Evolutionary conservation across 2,329 filamentous ascomycete genomes (phyloP).

Genomic region (Chaetomiaceae sp.): DNA sequence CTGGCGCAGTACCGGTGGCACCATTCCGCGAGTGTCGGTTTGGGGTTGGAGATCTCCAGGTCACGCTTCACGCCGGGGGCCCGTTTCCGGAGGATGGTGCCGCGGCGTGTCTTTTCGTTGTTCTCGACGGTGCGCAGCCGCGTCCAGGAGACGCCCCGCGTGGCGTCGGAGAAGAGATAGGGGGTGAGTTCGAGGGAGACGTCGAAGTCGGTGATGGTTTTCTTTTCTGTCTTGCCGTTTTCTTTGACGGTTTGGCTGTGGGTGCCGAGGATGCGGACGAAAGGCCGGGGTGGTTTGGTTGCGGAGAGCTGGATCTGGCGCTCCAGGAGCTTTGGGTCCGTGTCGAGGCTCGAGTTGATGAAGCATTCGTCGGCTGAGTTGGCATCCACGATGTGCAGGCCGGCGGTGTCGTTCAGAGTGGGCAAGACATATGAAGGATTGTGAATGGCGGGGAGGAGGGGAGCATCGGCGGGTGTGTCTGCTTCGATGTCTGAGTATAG

Average conservation of each 20-base stretch:
- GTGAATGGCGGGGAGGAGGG: conserved; percentile 27
- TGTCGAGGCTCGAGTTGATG: conserved; percentile 43
- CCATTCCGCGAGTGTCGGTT: conserved; percentile 53
- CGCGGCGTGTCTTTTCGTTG: conserved; percentile 59
- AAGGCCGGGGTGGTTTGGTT: conserved; percentile 48
- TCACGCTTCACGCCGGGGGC: conserved; percentile 45
- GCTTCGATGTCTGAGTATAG: conserved; percentile 39
- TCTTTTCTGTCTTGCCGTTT: conserved; percentile 43
- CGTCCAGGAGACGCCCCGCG: conserved; percentile 38
- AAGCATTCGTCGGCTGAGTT: conserved; percentile 38
- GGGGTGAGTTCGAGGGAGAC: conserved; percentile 55
- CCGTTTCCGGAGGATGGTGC: conserved; percentile 52
- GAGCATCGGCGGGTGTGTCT: conserved; percentile 20
- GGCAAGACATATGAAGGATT: conserved; percentile 11
- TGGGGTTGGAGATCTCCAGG: conserved; percentile 39
- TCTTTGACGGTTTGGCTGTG: conserved; percentile 45
- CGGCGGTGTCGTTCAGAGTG: background rate
- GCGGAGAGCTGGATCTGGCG: conserved; percentile 42
- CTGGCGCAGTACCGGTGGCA: conserved; percentile 63
- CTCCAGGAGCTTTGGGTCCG: conserved; percentile 41
- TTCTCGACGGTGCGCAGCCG: conserved; percentile 51
- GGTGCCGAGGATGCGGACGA: conserved; percentile 48
- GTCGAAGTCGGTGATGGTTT: conserved; percentile 54
- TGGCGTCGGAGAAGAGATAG: conserved; percentile 48
- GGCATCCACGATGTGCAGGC: conserved; percentile 26